A percentile compares a stretch with the other conserved stretches of the same genome.
Conservation (phyloP, 768 basidiomycete species). For the Panellus pusillus region DNA sequence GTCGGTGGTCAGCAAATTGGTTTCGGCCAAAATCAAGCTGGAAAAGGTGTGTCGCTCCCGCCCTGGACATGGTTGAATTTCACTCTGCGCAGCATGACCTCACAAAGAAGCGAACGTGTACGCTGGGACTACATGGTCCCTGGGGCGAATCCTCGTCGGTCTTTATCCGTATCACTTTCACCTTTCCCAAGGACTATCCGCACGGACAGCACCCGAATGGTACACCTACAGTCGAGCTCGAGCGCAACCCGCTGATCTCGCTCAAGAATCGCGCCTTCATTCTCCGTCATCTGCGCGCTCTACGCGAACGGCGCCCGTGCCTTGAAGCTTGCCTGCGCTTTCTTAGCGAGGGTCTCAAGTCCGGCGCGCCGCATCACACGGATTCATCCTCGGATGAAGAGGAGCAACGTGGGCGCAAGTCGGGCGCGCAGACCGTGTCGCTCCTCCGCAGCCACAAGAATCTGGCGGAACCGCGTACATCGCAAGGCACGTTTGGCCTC, state of each 20-base stretch:
- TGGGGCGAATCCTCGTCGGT: slow-evolving; percentile 87
- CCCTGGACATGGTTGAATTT: slow-evolving; percentile 3
- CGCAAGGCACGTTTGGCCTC: slow-evolving; percentile 86
- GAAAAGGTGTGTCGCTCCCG: slow-evolving; percentile 63
- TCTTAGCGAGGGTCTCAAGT: slow-evolving; percentile 60
- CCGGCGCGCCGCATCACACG: slow-evolving; percentile 33
- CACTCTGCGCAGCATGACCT: slow-evolving; percentile 54
- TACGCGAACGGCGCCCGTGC: slow-evolving; percentile 76
- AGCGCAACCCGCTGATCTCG: slow-evolving; percentile 79
- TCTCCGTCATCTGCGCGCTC: slow-evolving; percentile 69
- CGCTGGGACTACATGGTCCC: slow-evolving; percentile 83
- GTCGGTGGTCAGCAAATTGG: slow-evolving; percentile 65
- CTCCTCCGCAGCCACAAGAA: slow-evolving; percentile 70
- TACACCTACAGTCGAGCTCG: slow-evolving; percentile 76
- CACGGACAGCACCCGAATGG: slow-evolving; percentile 59
- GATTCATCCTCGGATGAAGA: slow-evolving; percentile 72
- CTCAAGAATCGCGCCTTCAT: slow-evolving; percentile 77
- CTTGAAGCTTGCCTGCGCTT: slow-evolving; percentile 83
- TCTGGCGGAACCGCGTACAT: slow-evolving; percentile 79
- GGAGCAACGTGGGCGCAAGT: slow-evolving; percentile 36
- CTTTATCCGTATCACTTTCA: slow-evolving; percentile 86
- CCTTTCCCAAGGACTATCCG: slow-evolving; percentile 84
- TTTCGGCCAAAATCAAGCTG: slow-evolving; percentile 72
- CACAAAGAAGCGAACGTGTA: slow-evolving; percentile 74
- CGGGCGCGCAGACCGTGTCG: slow-evolving; percentile 52